phyloP scores from a whole-genome alignment of 2,329 filamentous ascomycete species.

The Mollisia scopiformis region DNA sequence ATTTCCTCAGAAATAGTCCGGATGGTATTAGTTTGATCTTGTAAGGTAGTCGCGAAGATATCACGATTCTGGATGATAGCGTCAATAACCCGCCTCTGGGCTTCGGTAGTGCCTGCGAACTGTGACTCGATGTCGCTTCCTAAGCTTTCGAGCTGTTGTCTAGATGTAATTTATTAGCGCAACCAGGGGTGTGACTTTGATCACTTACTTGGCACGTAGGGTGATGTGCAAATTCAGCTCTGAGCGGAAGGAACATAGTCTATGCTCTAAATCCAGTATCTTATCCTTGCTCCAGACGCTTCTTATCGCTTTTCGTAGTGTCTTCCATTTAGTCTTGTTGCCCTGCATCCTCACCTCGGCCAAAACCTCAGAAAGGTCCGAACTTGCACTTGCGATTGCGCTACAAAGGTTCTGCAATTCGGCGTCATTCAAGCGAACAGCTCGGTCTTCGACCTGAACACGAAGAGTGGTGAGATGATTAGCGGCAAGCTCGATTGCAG shows the following conservation, averaged over 20 bases:
- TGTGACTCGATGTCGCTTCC: no score
- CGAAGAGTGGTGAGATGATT: no score
- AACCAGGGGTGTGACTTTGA: not conserved
- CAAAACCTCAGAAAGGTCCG: not conserved
- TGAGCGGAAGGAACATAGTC: not conserved
- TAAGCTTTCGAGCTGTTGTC: not conserved
- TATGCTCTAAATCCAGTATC: not conserved
- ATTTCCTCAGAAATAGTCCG: not conserved
- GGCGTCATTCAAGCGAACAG: no score
- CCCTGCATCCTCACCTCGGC: not conserved
- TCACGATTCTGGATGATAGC: not conserved
- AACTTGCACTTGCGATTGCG: no score
- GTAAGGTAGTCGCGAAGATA: not conserved
- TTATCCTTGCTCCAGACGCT: constrained; percentile 4
- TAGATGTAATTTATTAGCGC: not conserved
- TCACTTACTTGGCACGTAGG: constrained; percentile 3
- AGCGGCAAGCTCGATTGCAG: not conserved
- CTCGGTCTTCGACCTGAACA: no score
- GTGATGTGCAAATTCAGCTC: constrained; percentile 4
- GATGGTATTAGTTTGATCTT: not conserved
- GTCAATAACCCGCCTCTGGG: not conserved
- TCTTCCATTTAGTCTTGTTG: constrained; percentile 4
- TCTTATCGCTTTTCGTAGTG: constrained; percentile 5
- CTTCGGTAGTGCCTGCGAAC: no score
- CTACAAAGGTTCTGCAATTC: not conserved